Evolutionary conservation across 805 yeast species (phyloP), one percentile per base, ranked within the genome.

Genomic region (Isabelozyma rhagii): DNA sequence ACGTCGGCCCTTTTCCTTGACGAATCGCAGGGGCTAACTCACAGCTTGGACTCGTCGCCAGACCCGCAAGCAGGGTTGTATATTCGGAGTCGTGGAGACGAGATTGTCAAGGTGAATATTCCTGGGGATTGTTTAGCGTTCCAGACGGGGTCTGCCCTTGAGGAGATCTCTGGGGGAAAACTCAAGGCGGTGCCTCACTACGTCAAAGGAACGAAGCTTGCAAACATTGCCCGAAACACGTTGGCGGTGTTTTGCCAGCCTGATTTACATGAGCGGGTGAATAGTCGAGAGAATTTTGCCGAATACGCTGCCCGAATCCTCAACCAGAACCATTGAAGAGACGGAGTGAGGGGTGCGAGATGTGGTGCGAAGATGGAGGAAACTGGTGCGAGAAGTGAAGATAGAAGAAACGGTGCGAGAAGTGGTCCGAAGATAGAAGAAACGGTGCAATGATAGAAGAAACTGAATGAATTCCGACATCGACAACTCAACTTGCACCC

Each of bases 211-310:
- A 65, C 79, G 5, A 46, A 49, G 31, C 8, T 60, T 42, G 61
- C 71, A 18, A 48, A 53, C 4, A 61, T 79, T 27, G 71, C 79
- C 15, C 64, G 87, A 48, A 81, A 79, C 54, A 81, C 87, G 0
- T 62, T 82, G 51, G 86, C 87, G 1, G 83, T 82, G 7, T 82
- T 82, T 55, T 78, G 84, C 56, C 87, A 82, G 63, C 87, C 86
- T 1, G 73, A 78, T 40, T 62, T 82, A 46, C 76, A 78, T 40
- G 83, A 75, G 48, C 57, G 44, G 57, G 79, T 82, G 11, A 79
- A 77, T 48, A 63, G 57, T 0, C 57, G 44, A 3, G 79, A 77
- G 57, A 72, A 71, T 40, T 82, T 82, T 66, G 84, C 84, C 10
- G 62, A 68, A 48, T 82, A 65, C 56, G 66, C 85, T 2, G 63